These are phyloP conservation scores for Decorospora gaudefroyi DNA, from an alignment of 2,329 filamentous ascomycete genomes.

Conservation along the genomic window DNA sequence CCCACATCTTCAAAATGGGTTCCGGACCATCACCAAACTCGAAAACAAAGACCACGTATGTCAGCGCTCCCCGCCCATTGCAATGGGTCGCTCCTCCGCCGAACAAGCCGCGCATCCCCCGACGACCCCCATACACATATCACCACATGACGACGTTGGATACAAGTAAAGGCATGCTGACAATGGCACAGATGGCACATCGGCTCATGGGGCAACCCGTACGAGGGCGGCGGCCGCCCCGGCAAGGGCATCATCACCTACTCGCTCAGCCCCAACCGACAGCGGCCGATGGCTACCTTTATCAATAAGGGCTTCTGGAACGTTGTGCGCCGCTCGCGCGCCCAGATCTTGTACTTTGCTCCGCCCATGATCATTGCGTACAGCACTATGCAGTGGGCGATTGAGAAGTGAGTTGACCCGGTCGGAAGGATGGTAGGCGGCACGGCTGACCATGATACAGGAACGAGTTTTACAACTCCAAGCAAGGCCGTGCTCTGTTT, in stretches of 20 bases:
- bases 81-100: neutral
- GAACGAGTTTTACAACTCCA: constrained; percentile 82
- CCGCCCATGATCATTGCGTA: constrained; percentile 81
- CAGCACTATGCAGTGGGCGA: constrained; percentile 86
- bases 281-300: constrained; percentile 80
- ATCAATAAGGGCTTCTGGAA: constrained; percentile 90
- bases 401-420: constrained; percentile 75
- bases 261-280: constrained; percentile 81
- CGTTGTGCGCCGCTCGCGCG: constrained; percentile 81
- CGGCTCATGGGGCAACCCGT: constrained; percentile 47
- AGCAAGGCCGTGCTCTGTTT: constrained; percentile 66
- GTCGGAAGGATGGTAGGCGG: too few relatives aligned
- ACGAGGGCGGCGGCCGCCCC: constrained; percentile 48
- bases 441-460: constrained; percentile 49
- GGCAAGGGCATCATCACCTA: constrained; percentile 71
- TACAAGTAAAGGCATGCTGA: constrained; percentile 15
- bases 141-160: constrained; percentile 6
- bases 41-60: constrained; percentile 39
- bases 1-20: constrained; percentile 36
- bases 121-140: constrained; percentile 10
- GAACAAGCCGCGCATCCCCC: constrained; percentile 12
- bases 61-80: constrained; percentile 11
- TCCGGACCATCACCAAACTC: constrained; percentile 36
- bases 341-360: constrained; percentile 86
- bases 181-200: constrained; percentile 42